Evolutionary conservation across 208 protist species (phyloP).

Genomic region (Acanthamoeba divionensis): DNA sequence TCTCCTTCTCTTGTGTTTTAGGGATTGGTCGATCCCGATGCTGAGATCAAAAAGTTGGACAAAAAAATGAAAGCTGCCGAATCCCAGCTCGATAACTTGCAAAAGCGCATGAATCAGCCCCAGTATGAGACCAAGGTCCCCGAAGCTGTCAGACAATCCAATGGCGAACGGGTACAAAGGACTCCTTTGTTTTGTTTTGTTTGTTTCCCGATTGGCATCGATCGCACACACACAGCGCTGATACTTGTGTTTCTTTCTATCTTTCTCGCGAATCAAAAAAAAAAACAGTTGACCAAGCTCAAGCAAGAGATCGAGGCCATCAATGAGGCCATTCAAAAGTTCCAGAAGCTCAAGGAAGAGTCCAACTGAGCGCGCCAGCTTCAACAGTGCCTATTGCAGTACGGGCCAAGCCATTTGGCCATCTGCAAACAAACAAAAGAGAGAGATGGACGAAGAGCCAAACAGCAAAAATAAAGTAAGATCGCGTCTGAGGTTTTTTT

Average conservation of each 20-base stretch:
- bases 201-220: too few species aligned
- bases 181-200: background rate
- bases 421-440: too few species aligned
- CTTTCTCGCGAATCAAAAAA: too few species aligned
- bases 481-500: too few species aligned
- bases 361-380: too few species aligned
- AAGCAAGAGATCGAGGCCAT: conserved; percentile 1
- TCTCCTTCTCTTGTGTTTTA: background rate
- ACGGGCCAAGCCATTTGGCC: too few species aligned
- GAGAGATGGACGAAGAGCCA: too few species aligned
- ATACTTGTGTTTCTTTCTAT: too few species aligned
- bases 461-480: too few species aligned
- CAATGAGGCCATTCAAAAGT: background rate
- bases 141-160: conserved; percentile 34
- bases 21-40: conserved; percentile 54
- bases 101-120: conserved; percentile 22
- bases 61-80: conserved; percentile 35
- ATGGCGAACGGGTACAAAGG: background rate
- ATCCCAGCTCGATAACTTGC: background rate
- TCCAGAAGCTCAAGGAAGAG: background rate
- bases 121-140: conserved; percentile 51
- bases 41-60: conserved; percentile 50
- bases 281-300: too few species aligned
- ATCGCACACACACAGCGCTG: too few species aligned
- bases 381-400: too few species aligned